phyloP scores from a whole-genome alignment of 108 stramenopile species.

The Schizochytrium sp. region DNA sequence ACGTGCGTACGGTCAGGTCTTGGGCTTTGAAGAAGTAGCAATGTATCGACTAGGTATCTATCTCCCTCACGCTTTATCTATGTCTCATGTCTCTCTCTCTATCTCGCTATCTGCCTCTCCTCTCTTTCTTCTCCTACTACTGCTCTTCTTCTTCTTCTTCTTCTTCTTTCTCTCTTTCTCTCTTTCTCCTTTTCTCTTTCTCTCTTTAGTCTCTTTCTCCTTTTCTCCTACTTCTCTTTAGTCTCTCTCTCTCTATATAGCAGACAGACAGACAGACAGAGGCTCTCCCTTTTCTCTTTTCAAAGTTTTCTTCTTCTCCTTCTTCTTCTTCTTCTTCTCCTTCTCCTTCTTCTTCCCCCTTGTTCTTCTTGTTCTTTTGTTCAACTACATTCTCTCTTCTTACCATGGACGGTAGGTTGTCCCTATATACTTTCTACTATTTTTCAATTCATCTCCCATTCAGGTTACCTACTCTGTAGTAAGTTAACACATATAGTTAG shows the following conservation, averaged over 20 bases:
- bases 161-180: background rate
- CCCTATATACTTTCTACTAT: too few species aligned
- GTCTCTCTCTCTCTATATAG: background rate
- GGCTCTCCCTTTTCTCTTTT: background rate
- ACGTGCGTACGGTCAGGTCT: background rate
- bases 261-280: background rate
- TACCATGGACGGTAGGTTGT: too few species aligned
- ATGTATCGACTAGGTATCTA: background rate
- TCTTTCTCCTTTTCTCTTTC: background rate
- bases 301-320: too few species aligned
- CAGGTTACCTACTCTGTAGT: too few species aligned
- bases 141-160: conserved; percentile 13
- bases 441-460: too few species aligned
- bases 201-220: background rate
- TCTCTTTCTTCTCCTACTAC: background rate
- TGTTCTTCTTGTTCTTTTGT: too few species aligned
- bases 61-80: conserved; percentile 13
- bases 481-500: too few species aligned
- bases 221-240: conserved; percentile 27
- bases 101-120: background rate
- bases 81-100: background rate
- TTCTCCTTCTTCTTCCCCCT: too few species aligned
- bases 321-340: too few species aligned
- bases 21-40: background rate
- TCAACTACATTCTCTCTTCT: too few species aligned